Percentiles rank a stretch among this genome's conserved stretches.
Evolutionary conservation across 768 basidiomycete species (phyloP).

Genomic region (Pleurotus citrinopileatus): DNA sequence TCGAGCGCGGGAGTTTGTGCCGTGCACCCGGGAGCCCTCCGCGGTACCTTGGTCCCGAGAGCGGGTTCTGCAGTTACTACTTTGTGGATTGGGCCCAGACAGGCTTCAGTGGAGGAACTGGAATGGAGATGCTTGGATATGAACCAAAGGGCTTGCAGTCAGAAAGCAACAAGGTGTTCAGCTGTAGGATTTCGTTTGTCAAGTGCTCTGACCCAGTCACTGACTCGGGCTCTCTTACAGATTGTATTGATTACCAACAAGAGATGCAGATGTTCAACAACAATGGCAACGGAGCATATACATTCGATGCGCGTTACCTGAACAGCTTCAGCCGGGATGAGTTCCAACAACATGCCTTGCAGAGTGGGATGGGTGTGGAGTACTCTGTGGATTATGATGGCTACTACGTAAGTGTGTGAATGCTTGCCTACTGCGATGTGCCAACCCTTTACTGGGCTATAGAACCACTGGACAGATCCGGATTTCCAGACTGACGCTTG

Average conservation of each 20-base stretch:
- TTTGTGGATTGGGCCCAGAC: neutral
- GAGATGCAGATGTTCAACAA: conserved; percentile 7
- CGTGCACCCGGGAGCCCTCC: neutral
- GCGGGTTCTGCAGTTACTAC: neutral
- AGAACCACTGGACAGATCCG: neutral
- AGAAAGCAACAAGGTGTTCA: neutral
- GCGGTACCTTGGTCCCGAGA: neutral
- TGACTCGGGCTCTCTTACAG: neutral
- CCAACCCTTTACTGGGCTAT: neutral
- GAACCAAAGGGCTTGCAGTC: neutral
- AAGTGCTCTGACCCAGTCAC: no score
- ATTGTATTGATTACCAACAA: neutral
- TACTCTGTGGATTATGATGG: neutral
- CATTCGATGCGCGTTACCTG: neutral
- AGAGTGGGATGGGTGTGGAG: neutral
- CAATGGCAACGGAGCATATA: neutral
- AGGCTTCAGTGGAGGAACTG: neutral
- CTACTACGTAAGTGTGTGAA: conserved; percentile 2
- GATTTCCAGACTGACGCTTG: neutral
- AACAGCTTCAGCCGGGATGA: neutral
- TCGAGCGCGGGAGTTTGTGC: neutral
- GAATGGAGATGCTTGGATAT: neutral
- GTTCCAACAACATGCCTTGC: neutral
- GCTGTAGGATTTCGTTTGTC: neutral
- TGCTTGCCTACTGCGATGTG: neutral